Percentiles rank a stretch among this genome's conserved stretches.
These are phyloP conservation scores for Aspergillus tanneri DNA, from an alignment of 2,329 filamentous ascomycete genomes.

Conservation along the genomic window DNA sequence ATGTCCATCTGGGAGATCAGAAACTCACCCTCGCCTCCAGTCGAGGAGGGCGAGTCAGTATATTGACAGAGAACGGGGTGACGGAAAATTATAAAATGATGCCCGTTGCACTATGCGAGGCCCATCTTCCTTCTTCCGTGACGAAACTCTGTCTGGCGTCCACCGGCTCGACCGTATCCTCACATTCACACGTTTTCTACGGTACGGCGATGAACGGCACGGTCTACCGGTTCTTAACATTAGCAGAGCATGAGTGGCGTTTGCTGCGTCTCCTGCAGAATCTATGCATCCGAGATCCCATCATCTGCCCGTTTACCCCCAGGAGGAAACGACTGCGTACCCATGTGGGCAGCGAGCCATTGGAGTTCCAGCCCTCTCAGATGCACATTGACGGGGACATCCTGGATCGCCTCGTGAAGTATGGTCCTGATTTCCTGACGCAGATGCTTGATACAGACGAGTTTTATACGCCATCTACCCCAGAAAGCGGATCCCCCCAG, in stretches of 20 bases:
- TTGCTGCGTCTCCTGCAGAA: slow-evolving; percentile 74
- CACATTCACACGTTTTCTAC: slow-evolving; percentile 52
- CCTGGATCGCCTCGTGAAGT: slow-evolving; percentile 55
- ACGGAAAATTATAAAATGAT: slow-evolving; percentile 33
- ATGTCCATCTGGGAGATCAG: slow-evolving; percentile 40
- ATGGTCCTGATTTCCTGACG: slow-evolving; percentile 34
- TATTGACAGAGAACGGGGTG: slow-evolving; percentile 29
- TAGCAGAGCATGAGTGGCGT: slow-evolving; percentile 62
- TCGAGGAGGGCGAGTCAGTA: slow-evolving; percentile 53
- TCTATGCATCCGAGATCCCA: slow-evolving; percentile 53
- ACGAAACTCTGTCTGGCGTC: slow-evolving; percentile 29
- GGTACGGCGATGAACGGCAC: slow-evolving; percentile 70
- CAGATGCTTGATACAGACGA: slow-evolving; percentile 30
- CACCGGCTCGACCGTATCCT: slow-evolving; percentile 16
- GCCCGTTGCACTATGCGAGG: slow-evolving; percentile 30
- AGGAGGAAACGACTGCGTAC: slow-evolving; percentile 30
- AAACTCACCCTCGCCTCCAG: slow-evolving; percentile 52
- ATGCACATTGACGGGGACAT: slow-evolving; percentile 70
- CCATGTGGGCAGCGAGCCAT: slow-evolving; percentile 41
- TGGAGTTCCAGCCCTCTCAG: slow-evolving; percentile 42
- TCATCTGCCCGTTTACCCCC: slow-evolving; percentile 53
- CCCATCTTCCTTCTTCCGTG: slow-evolving; percentile 36
- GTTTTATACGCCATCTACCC: slow-evolving; percentile 10
- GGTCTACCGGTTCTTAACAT: slow-evolving; percentile 66
- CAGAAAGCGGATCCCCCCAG: slow-evolving; percentile 11